Evolutionary conservation across 176 grass and related monocot species (phyloP).

Genomic region (Pontederia crassipes): DNA sequence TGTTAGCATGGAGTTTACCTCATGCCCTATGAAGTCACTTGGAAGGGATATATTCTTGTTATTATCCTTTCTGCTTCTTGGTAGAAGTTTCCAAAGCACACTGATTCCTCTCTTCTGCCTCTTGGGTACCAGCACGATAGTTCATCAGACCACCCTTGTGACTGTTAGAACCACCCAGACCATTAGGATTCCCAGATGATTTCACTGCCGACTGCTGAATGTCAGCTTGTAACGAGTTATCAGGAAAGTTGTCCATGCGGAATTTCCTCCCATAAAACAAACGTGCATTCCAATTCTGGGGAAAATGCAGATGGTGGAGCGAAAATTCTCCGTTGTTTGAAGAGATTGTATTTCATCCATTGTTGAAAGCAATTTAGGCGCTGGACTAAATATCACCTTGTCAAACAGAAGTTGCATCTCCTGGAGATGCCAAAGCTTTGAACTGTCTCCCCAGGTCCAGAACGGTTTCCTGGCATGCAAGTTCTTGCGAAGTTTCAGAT

Average conservation of each 20-base stretch:
- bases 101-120: neutral
- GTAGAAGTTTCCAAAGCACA: neutral
- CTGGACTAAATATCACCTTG: constrained; percentile 1
- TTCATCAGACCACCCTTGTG: neutral
- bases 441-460: constrained; percentile 48
- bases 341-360: neutral
- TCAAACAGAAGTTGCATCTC: neutral
- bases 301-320: neutral
- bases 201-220: neutral
- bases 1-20: too few species aligned
- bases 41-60: neutral
- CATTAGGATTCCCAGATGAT: too few species aligned
- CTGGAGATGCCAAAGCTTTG: constrained; percentile 32
- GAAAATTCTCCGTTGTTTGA: constrained; percentile 4
- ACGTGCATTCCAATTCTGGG: neutral
- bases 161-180: neutral
- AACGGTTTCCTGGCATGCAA: constrained; percentile 48
- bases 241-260: neutral
- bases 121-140: neutral
- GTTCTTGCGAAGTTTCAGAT: constrained; percentile 41
- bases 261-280: neutral
- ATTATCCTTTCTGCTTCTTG: neutral
- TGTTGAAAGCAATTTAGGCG: neutral
- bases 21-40: too few species aligned
- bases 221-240: neutral